Base-by-base conservation (phyloP, 2,329 filamentous ascomycete genomes). In the Ceratocystis variospora region DNA sequence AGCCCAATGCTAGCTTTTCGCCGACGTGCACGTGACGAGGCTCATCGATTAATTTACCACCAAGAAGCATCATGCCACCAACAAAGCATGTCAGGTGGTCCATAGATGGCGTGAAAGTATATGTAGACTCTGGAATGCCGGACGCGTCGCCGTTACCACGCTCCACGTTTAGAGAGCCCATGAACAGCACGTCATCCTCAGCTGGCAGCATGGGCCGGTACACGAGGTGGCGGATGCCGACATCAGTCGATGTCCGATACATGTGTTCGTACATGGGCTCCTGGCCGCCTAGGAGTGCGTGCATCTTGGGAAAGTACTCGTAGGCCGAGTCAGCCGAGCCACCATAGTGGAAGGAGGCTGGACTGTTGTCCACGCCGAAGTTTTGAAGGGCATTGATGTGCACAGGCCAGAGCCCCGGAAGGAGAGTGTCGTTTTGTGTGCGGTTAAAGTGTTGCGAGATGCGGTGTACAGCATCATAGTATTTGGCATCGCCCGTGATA, bases 251-350 rank as follows among this genome's bases (percentile, higher is more conserved):
- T 71, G 73, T 79, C 15, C 68, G 71, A 46, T 74, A 74, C 71
- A 79, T 76, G 25, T 71, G 70, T 67, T 75, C 73, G 64, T 78
- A 79, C 61, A 74, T 72, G 15, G 72, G 71, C 37, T 77, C 72
- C 19, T 71, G 68, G n/a, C 87, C 87, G 25, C 84, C 84, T 0
- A 89, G 79, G 6, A 90, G 77, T 55, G 87, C 76, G 71, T 86
- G 81, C 73, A 87, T 80, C 72, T 90, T 77, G 0, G 82, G 79
- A 68, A 89, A 81, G 72, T 91, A 93, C 71, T 85, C 83, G 69
- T 84, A 85, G 1, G 82, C 73, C 15, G 81, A 83, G 71, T 85
- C 82, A 2, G 80, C 78, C 78, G 81, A 81, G 46, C 78, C 81
- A 57, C 81, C 82, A 2, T 83, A 76, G 0, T 79, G 80, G 69